phyloP scores from a whole-genome alignment of 1,284 basidiomycete genomes.

The Malassezia caprae region DNA sequence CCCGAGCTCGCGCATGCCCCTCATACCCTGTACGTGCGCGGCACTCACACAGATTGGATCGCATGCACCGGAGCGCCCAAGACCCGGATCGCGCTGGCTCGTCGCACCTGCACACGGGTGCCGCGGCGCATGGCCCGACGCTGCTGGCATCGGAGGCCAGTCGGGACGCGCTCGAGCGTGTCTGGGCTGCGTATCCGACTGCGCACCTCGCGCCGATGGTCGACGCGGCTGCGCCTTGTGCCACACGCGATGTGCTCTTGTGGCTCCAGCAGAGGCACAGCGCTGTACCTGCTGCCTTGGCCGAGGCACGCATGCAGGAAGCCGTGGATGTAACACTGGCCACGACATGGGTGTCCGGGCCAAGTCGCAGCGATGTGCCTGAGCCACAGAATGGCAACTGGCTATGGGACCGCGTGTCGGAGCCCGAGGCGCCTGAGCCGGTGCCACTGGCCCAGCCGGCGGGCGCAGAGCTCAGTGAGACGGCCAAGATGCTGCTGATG shows the following conservation, averaged over 20 bases:
- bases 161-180: neutral
- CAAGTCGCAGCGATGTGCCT: neutral
- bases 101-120: neutral
- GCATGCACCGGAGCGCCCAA: neutral
- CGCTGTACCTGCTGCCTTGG: neutral
- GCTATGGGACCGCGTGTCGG: constrained; percentile 3
- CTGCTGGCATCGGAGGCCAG: neutral
- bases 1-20: neutral
- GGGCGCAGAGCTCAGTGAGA: neutral
- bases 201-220: neutral
- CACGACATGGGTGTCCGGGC: neutral
- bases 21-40: neutral
- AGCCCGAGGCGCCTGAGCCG: neutral
- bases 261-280: neutral
- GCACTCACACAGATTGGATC: neutral
- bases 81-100: neutral
- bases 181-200: neutral
- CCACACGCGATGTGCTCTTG: neutral
- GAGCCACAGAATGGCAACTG: constrained; percentile 5
- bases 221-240: neutral
- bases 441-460: neutral
- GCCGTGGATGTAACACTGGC: constrained; percentile 11
- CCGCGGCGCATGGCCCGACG: neutral
- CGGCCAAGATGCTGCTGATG: constrained; percentile 7
- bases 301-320: neutral